Conservation (phyloP, 1,139 yeast genomes). For the Pichia sp. region DNA sequence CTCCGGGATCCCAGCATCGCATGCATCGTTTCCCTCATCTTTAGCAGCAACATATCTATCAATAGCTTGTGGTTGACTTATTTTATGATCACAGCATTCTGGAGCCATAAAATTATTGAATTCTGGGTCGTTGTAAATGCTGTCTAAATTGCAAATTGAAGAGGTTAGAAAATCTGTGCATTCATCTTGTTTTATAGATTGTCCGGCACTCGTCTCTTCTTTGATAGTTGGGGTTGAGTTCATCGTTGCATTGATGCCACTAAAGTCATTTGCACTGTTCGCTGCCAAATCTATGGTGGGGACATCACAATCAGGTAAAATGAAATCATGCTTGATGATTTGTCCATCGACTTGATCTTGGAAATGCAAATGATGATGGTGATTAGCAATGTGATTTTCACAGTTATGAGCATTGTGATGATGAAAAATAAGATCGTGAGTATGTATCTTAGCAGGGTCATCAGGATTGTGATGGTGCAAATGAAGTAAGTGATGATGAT, state of each 20-base stretch:
- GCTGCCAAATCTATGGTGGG: no score
- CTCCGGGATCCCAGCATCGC: neutral
- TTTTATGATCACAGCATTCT: no score
- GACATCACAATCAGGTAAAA: conserved; percentile 17
- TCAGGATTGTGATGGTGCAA: conserved; percentile 12
- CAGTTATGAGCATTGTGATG: conserved; percentile 12
- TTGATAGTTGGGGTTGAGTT: no score
- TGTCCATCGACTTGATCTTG: conserved; percentile 21
- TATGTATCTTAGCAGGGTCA: conserved; percentile 9
- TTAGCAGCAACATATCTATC: no score
- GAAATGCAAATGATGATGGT: conserved; percentile 25
- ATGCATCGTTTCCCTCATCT: no score
- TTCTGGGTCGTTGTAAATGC: neutral
- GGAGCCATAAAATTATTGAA: no score
- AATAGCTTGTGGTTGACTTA: no score
- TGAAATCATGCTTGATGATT: conserved; percentile 21
- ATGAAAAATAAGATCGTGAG: conserved; percentile 16
- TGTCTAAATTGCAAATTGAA: conserved; percentile 8
- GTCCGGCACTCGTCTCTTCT: neutral
- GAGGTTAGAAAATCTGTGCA: conserved; percentile 11
- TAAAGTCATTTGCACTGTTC: no score
- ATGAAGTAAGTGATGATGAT: conserved; percentile 16
- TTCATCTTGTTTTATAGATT: neutral
- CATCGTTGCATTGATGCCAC: no score
- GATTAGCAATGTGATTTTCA: conserved; percentile 6